Evolutionary conservation across 1,284 basidiomycete species (phyloP), one percentile per base, ranked within the genome.

Genomic region (Cryptococcus amylolentus): DNA sequence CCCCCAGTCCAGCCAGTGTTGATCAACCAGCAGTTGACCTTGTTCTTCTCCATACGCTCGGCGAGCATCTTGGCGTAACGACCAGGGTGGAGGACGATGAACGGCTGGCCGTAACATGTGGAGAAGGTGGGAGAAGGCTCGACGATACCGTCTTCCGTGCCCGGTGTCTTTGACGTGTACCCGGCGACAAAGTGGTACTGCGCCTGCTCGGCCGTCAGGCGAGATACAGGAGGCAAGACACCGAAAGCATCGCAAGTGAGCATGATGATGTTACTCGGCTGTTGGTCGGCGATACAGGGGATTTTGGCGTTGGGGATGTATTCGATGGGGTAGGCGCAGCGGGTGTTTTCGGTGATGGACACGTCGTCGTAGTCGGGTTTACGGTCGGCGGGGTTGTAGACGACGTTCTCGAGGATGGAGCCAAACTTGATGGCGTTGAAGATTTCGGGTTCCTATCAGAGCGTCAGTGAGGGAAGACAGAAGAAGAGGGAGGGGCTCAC

Each of bases 91-190:
- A 97, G 89, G 64, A 98, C 89, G 75, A 99, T 96, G 85, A 98
- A 99, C 35, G 96, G 95, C 61, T 96, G 95, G 68, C 90, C 91
- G 84, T 98, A 98, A 80, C 94, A 98, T 39, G 95, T 97, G 28
- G 93, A 97, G 86, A 99, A 99, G 50, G 96, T 98, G 23, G 96
- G 96, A 66, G 95, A 94, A 56, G 95, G 96, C 80, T 98, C 95
- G 55, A 95, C 84, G 48, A 98, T 89, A 77, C 96, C 95, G 73
- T 98, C 95, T 77, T 99, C 95, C 20, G 95, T 99, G 63, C 95
- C 95, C 20, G 95, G 95, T 4, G 72, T 79, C 68, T 83, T 83
- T 64, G 91, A 95, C 51, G 94, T 98, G 82, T 98, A 96, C 56
- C 92, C 92, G 56, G 91, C 89, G 64, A 96, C 83, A 85, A 96